Evolutionary conservation across 1,284 basidiomycete genomes (phyloP), one percentile per base, ranked within the genome.

Genomic region (Apiotrichum laibachii): DNA sequence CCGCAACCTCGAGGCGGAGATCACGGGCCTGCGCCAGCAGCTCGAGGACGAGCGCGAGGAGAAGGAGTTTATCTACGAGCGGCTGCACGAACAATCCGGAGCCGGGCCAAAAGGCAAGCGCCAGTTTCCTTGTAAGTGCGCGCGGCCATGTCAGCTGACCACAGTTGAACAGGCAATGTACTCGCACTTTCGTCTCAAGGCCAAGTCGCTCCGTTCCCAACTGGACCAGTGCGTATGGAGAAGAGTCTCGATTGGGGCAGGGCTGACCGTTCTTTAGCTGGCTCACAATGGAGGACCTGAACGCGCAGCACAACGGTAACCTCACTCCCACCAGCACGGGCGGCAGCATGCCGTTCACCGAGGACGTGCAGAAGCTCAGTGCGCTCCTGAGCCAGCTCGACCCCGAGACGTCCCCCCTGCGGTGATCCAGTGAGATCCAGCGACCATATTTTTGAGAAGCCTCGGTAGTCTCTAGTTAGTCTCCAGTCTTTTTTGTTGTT

Each of bases 221-320:
- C 63, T 75, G 47, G 72, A 75, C 55, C 69, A 72, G 72, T 74
- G 56, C 71, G 72, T 71, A 6, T 15, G 18, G 11, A 16, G 31
- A 3, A 11, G n/a, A n/a, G n/a, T n/a, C n/a, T n/a, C n/a, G n/a
- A n/a, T n/a, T n/a, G n/a, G n/a, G n/a, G n/a, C n/a, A n/a, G n/a
- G n/a, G n/a, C n/a, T n/a, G n/a, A n/a, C n/a, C n/a, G n/a, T n/a
- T n/a, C n/a, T n/a, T n/a, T 60, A 74, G 72, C 59, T 75, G 72
- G 71, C 65, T 73, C 19, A 70, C 72, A 18, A 73, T 72, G 71
- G 72, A 72, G 59, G 72, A 73, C 53, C 53, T 68, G 26, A 61
- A 50, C 40, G 45, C n/a, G 12, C 4, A 16, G 6, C 26, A 46
- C 34, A 50, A 31, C 26, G 50, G 62, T 48, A 53, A 40, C 53